Base-by-base conservation (phyloP, 2,329 filamentous ascomycete species). In the Aspergillus phoenicis region DNA sequence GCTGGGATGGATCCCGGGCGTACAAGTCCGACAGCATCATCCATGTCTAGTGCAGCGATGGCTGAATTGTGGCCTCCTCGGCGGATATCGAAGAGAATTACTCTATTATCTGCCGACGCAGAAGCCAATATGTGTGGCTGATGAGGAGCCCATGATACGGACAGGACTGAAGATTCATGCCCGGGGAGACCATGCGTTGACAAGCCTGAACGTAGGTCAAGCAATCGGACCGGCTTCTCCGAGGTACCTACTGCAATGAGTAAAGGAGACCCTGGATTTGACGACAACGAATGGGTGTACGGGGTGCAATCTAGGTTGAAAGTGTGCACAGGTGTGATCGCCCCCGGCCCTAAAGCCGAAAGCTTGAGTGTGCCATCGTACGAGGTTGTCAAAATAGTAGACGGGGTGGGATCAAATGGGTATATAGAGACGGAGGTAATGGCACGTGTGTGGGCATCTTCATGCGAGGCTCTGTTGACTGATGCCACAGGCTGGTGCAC, bases 241-340 rank as follows among this genome's bases (percentile, higher is more conserved):
- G 96, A 92, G 0, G 93, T 96, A 0, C 91, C 93, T 70, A 92
- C 95, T 8, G 94, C 93, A 8, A 97, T 90, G 4, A 97, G 84
- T 0, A 96, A 82, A 84, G 56, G 86, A 80, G 59, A 91, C 85
- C 60, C 93, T 80, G 45, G 88, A 84, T 78, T 73, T 1, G 77
- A 73, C 0, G 93, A 96, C 26, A 91, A 83, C 0, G 90, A 87
- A 74, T 97, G 93, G 1, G 89, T 75, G 64, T 81, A 81, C 0
- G 80, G 77, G 2, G 80, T 80, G 49, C 77, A 80, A 38, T 80
- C 75, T 0, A 83, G 75, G 10, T 72, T 70, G 60, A 83, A 82
- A 2, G 77, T 80, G 66, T 81, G 78, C 3, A 80, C 71, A 1
- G 80, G 78, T 0, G 68, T 74, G n/a, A 82, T 80, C 4, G 67